A percentile compares a stretch with the other conserved stretches of the same genome.
phyloP scores from a whole-genome alignment of 2,329 filamentous ascomycete species.

The Rhinocladiella mackenziei region DNA sequence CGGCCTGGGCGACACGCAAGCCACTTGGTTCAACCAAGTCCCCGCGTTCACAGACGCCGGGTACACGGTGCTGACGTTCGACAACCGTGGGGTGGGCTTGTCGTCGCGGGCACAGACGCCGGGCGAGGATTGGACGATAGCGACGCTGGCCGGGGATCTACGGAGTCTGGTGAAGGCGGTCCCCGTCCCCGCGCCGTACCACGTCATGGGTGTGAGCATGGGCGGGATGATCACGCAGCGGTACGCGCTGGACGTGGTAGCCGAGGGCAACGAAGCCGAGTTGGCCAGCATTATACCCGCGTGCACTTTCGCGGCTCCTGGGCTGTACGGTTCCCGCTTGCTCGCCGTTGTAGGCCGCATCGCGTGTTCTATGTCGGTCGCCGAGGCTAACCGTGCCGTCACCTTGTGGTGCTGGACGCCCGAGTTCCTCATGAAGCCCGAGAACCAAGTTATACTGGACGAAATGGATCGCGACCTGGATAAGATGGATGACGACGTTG shows the following conservation, averaged over 20 bases:
- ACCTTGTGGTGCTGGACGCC: conserved; percentile 3
- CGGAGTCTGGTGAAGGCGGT: conserved; percentile 6
- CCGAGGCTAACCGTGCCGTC: conserved; percentile 2
- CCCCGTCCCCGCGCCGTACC: conserved; percentile 2
- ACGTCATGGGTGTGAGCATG: conserved; percentile 7
- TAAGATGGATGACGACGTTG: conserved; percentile 6
- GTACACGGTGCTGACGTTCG: conserved; percentile 8
- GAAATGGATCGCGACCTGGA: conserved; percentile 5
- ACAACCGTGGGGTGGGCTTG: conserved; percentile 7
- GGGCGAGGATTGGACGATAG: conserved; percentile 5
- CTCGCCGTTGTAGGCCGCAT: neutral
- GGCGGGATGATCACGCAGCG: conserved; percentile 8
- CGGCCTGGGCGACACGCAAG: conserved; percentile 5
- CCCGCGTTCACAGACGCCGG: conserved; percentile 3
- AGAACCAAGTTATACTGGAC: conserved; percentile 7
- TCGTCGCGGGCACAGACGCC: conserved; percentile 3
- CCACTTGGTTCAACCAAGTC: conserved; percentile 7
- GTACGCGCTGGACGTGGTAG: conserved; percentile 6
- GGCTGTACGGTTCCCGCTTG: neutral
- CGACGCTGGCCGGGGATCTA: conserved; percentile 4
- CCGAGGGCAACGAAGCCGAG: conserved; percentile 8
- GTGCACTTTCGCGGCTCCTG: conserved; percentile 3
- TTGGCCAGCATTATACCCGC: conserved; percentile 6
- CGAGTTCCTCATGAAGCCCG: conserved; percentile 4
- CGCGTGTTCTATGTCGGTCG: neutral